These are phyloP conservation scores for Ustilago trichophora DNA, from an alignment of 1,284 basidiomycete species.

Conservation along the genomic window DNA sequence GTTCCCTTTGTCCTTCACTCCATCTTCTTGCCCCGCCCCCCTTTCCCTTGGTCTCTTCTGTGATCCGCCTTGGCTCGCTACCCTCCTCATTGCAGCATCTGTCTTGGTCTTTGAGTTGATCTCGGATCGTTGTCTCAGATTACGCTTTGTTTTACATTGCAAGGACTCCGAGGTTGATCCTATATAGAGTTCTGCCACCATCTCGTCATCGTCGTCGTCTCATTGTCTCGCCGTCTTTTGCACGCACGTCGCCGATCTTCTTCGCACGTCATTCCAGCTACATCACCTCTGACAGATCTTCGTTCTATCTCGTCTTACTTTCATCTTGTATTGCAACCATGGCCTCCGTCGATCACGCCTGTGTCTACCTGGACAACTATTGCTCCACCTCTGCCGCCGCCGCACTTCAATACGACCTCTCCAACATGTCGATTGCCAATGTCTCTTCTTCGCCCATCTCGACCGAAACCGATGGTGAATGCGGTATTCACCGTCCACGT, in stretches of 20 bases:
- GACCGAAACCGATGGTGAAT: neutral
- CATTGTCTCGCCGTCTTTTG: neutral
- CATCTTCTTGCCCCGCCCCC: neutral
- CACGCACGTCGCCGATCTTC: neutral
- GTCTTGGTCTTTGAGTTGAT: conserved; percentile 15
- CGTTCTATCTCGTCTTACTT: neutral
- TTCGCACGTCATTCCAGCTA: neutral
- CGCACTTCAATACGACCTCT: conserved; percentile 19
- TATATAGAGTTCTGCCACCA: conserved; percentile 7
- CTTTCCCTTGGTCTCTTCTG: neutral
- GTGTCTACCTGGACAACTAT: conserved; percentile 19
- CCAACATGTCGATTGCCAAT: conserved; percentile 35
- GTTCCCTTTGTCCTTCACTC: neutral
- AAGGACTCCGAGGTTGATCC: neutral
- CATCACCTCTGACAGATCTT: conserved; percentile 7
- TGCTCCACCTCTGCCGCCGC: conserved; percentile 9
- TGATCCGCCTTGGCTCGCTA: neutral
- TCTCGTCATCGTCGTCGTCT: conserved; percentile 7
- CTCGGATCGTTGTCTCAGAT: conserved; percentile 8
- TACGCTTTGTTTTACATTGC: neutral
- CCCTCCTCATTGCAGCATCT: neutral
- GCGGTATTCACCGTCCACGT: neutral
- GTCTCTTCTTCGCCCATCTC: conserved; percentile 9
- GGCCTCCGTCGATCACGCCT: conserved; percentile 11
- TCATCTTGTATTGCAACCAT: conserved; percentile 5